Conservation (phyloP, 176 grass and related monocot genomes). For the Miscanthus lutarioriparius region DNA sequence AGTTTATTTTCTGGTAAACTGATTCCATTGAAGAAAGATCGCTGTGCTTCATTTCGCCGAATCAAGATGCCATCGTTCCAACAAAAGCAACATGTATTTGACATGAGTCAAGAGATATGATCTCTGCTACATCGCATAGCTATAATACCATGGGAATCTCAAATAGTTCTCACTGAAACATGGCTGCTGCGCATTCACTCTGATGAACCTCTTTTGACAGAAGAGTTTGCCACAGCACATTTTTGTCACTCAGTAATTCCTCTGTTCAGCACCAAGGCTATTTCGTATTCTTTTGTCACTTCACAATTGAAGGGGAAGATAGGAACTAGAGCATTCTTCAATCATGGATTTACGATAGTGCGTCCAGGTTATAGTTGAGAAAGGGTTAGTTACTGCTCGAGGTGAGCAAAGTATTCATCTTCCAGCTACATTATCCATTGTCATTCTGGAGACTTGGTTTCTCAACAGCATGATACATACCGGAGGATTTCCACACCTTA, state of each 20-base stretch:
- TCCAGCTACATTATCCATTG: not conserved
- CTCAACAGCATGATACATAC: not conserved
- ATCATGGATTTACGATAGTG: constrained; percentile 16
- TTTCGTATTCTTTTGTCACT: not conserved
- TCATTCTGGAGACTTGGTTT: not conserved
- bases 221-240: not conserved
- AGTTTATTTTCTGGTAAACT: constrained; percentile 67
- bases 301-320: not conserved
- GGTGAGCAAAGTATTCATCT: not conserved
- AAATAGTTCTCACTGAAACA: not conserved
- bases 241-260: not conserved
- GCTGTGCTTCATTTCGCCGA: constrained; percentile 43
- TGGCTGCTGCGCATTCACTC: not conserved
- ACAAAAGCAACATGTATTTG: constrained; percentile 38
- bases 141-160: not conserved
- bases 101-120: constrained; percentile 91
- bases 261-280: not conserved
- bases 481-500: not conserved
- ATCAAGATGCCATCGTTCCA: constrained; percentile 58
- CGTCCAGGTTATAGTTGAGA: not conserved
- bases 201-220: not conserved
- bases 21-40: constrained; percentile 68
- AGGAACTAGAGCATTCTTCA: not conserved
- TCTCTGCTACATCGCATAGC: not conserved
- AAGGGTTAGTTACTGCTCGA: not conserved